Conservation (phyloP, 2,329 filamentous ascomycete genomes). For the Ustilaginoidea virens region DNA sequence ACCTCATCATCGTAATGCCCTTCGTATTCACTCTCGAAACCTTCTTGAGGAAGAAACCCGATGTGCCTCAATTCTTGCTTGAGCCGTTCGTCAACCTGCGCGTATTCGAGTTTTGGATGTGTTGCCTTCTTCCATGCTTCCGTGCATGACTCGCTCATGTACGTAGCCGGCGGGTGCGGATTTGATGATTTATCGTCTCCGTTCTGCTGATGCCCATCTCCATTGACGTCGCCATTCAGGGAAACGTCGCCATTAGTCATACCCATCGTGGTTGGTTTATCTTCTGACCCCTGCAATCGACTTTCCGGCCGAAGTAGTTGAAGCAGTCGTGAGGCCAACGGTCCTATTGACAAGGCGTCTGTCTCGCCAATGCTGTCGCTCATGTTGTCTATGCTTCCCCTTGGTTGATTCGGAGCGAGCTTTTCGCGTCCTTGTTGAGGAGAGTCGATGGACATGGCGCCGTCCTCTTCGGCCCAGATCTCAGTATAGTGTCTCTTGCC, state of each 20-base stretch:
- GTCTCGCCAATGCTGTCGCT: conserved; percentile 76
- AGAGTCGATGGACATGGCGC: conserved; percentile 57
- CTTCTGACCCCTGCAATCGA: conserved; percentile 38
- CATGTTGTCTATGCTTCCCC: conserved; percentile 75
- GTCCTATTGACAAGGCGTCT: conserved; percentile 77
- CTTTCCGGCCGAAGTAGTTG: conserved; percentile 68
- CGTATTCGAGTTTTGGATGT: conserved; percentile 66
- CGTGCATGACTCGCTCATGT: conserved; percentile 61
- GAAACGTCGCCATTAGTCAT: conserved; percentile 37
- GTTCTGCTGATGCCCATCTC: conserved; percentile 16
- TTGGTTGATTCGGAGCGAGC: conserved; percentile 63
- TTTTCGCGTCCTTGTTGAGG: conserved; percentile 46
- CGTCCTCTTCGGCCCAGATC: conserved; percentile 89
- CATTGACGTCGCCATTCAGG: conserved; percentile 32
- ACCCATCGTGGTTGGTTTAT: conserved; percentile 38
- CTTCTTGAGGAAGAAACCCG: conserved; percentile 62
- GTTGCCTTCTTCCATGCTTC: conserved; percentile 67
- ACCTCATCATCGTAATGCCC: conserved; percentile 89
- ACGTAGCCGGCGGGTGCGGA: conserved; percentile 51
- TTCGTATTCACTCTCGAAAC: conserved; percentile 60
- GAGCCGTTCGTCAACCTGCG: conserved; percentile 75
- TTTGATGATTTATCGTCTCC: conserved; percentile 22
- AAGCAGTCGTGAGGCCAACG: conserved; percentile 68
- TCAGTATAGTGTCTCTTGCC: conserved; percentile 79
- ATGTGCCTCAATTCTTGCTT: conserved; percentile 85